These are phyloP conservation scores for Lepidium sativum DNA, from an alignment of 345 rosid species.

Conservation along the genomic window DNA sequence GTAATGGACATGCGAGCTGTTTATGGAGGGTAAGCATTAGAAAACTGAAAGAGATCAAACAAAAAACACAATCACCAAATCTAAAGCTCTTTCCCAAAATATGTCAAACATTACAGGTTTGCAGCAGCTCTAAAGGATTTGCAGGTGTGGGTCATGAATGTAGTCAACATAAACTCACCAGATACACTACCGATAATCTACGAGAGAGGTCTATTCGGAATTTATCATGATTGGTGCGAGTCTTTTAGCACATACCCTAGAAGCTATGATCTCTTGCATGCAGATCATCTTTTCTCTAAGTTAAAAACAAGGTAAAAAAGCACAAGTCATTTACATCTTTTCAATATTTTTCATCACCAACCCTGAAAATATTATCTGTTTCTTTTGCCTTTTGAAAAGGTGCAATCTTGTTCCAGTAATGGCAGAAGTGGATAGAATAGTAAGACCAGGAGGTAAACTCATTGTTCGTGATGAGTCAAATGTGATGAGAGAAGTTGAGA, in stretches of 20 bases:
- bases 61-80: neutral
- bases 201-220: conserved; percentile 83
- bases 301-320: conserved; percentile 51
- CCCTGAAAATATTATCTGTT: neutral
- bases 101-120: conserved; percentile 40
- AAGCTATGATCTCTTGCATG: conserved; percentile 77
- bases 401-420: conserved; percentile 72
- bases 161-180: conserved; percentile 69
- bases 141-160: conserved; percentile 75
- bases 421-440: conserved; percentile 87
- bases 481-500: conserved; percentile 62
- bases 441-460: conserved; percentile 87
- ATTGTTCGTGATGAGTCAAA: conserved; percentile 62
- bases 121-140: conserved; percentile 77
- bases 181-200: conserved; percentile 87
- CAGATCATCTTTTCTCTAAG: conserved; percentile 88
- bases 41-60: neutral
- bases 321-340: neutral
- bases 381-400: conserved; percentile 31
- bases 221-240: conserved; percentile 94
- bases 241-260: conserved; percentile 88
- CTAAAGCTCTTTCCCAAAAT: neutral
- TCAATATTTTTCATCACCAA: neutral
- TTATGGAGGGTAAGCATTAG: conserved; percentile 64
- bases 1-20: conserved; percentile 97